These are phyloP conservation scores for Penicillium silybi DNA, from an alignment of 495 filamentous ascomycete genomes.

Conservation along the genomic window DNA sequence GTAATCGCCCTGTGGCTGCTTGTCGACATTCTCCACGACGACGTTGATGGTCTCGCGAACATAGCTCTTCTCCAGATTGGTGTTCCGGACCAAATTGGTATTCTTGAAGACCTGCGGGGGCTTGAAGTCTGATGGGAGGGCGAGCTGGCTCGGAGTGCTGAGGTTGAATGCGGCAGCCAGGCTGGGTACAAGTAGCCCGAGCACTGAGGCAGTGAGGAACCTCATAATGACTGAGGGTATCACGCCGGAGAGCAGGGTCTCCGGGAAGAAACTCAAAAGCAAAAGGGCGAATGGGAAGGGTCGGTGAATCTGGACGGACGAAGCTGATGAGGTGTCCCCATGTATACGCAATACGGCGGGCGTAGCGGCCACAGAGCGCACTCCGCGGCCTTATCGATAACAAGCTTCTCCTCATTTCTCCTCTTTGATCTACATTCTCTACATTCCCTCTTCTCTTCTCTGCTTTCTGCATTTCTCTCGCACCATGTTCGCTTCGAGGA, in stretches of 20 bases:
- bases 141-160: constrained; percentile 33
- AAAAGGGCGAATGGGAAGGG: constrained; percentile 11
- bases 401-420: constrained; percentile 26
- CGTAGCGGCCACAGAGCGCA: constrained; percentile 34
- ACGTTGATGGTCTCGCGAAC: constrained; percentile 88
- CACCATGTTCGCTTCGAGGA: constrained; percentile 31
- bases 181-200: constrained; percentile 37
- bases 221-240: constrained; percentile 38
- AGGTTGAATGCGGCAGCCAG: constrained; percentile 32
- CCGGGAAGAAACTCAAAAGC: constrained; percentile 21
- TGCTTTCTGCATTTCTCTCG: neutral
- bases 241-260: constrained; percentile 27
- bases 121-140: constrained; percentile 69
- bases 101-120: constrained; percentile 90
- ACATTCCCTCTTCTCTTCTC: too few species aligned
- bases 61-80: constrained; percentile 90
- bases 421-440: constrained; percentile 6
- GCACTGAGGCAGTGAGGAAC: constrained; percentile 40
- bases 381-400: constrained; percentile 35
- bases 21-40: constrained; percentile 81
- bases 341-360: constrained; percentile 34
- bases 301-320: constrained; percentile 14
- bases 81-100: constrained; percentile 80
- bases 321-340: constrained; percentile 48
- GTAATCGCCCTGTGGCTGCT: constrained; percentile 77